Evolutionary conservation across 225 moss, liverwort and hornwort genomes (phyloP), one percentile per base, ranked within the genome.

Genomic region (Pleurozium schreberi): DNA sequence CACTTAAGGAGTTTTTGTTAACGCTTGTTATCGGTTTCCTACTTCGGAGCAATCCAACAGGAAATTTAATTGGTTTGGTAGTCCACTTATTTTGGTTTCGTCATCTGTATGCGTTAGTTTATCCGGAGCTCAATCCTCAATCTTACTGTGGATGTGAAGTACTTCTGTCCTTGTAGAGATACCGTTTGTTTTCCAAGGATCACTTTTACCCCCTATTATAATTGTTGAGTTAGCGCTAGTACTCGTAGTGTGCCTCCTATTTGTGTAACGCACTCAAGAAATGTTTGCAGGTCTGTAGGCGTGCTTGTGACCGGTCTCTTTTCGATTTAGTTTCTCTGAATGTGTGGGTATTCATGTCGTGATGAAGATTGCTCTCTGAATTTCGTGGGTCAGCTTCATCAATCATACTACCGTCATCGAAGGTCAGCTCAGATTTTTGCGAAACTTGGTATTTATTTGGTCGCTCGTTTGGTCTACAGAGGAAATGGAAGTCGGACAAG

Each of bases 401-500:
- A 50, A 25, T 83, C 66, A 20, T 52, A 60, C 63, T 71, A 53
- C 47, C 36, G 36, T 58, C 33, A 33, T 73, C 63, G 45, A 57
- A 47, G 69, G 85, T 74, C 52, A n/a, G 47, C 57, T 77, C 47
- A 45, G 62, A 88, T 18, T 30, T 60, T 71, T 75, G 55, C 68
- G 47, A 82, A 64, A 70, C 71, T 83, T 83, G 47, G 27, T 82
- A 79, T 59, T 85, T 84, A 91, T 66, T 86, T 40, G n/a, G 53
- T 90, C 73, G 59, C n/a, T 88, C 15, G 59, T 84, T 82, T 86
- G 40, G 11, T 66, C 86, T 86, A 62, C 90, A 94, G 93, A 90
- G 85, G 84, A 94, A 94, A 79, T 92, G 88, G 92, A 93, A 90
- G 53, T 88, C 89, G 58, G 94, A 92, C 80, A 94, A 93, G 28